Evolutionary conservation across 805 yeast species (phyloP), one percentile per base, ranked within the genome.

Genomic region (Cyberlindnera suaveolens): DNA sequence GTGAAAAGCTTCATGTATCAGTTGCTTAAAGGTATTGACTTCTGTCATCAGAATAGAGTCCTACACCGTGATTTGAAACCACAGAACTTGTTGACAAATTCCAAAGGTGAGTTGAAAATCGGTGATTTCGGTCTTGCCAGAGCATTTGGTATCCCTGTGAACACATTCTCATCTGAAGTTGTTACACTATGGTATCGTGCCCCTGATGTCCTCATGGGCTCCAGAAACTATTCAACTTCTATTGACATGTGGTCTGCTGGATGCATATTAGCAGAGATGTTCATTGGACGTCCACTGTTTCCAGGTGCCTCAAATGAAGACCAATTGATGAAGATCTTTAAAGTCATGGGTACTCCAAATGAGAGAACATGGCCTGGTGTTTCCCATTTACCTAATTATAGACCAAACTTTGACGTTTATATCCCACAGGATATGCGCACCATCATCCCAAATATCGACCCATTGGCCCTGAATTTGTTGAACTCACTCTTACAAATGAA

Each of bases 241-340:
- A 95, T 93, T 47, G 99, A 93, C 62, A 87, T 93, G 68, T 93
- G 99, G 99, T 88, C 96, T 15, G 95, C 96, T 14, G 99, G 99
- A 14, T 93, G 99, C 66, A 93, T 93, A 42, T 77, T 93, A 62
- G 98, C 97, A 3, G 99, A 93, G 61, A 91, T 93, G 98, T 84
- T 93, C 59, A 86, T 96, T n/a, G 96, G 99, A 29, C 83, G 91
- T 57, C 98, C 99, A 1, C 70, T 93, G 40, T 93, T 93, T 65
- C 96, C 98, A 17, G 99, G 99, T 29, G 81, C 91, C 11, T 87
- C 96, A 34, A 95, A 91, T 64, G 97, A 93, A 43, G 99, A 93
- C 66, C 98, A 93, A 65, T 74, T 93, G 54, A 77, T 83, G 64
- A 86, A 87, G 61, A 93, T 93, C 41, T 93, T 93, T 70, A 79